Evolutionary conservation across 2,329 filamentous ascomycete species (phyloP).

Genomic region (Cercospora brassicicola): DNA sequence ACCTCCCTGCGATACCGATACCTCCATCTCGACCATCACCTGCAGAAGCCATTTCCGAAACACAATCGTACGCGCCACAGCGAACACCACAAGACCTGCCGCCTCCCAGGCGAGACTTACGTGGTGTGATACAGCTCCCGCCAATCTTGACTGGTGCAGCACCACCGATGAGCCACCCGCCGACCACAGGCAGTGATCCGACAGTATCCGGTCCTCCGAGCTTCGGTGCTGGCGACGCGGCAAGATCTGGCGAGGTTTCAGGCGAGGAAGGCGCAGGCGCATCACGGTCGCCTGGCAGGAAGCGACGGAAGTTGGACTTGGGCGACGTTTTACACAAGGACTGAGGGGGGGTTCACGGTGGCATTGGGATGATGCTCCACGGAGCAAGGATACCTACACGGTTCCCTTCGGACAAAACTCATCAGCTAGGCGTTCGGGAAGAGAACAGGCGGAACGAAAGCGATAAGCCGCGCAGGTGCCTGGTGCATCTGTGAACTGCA

Average conservation of each 20-base stretch:
- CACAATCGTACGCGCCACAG: background rate
- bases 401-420: background rate
- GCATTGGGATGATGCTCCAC: background rate
- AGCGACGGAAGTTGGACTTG: constrained; percentile 36
- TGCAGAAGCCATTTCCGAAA: background rate
- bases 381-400: background rate
- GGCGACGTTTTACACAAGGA: constrained; percentile 36
- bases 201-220: background rate
- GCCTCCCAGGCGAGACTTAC: constrained; percentile 2
- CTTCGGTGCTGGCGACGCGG: background rate
- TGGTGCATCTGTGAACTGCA: background rate
- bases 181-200: background rate
- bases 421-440: background rate
- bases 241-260: constrained; percentile 15
- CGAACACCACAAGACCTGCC: constrained; percentile 16
- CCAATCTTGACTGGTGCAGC: constrained; percentile 28
- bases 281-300: constrained; percentile 24
- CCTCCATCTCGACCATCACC: constrained; percentile 9
- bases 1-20: constrained; percentile 5
- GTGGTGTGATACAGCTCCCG: constrained; percentile 28
- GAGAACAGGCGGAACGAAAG: background rate
- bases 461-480: background rate
- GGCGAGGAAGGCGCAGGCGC: constrained; percentile 29
- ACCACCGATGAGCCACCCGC: background rate
- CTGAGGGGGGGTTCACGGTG: background rate